Evolutionary conservation across 768 basidiomycete genomes (phyloP), one percentile per base, ranked within the genome.

Genomic region (Sutorius australiensis): DNA sequence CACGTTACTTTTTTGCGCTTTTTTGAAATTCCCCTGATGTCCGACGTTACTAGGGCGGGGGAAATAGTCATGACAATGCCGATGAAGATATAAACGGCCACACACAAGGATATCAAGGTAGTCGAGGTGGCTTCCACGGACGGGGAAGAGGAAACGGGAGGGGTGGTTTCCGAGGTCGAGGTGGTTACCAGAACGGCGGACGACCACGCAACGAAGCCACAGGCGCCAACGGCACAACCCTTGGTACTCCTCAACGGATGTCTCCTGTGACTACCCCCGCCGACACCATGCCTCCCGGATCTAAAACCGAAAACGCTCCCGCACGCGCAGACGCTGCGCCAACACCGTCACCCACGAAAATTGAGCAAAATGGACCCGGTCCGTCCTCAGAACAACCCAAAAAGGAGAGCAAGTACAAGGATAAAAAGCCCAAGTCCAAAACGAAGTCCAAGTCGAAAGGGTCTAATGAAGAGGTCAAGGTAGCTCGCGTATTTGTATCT

Each of bases 161-260:
- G n/a, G 71, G 73, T 14, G 62, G 65, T 17, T 60, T 58, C 36
- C 58, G 53, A 43, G 60, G 60, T 19, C 56, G 60, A 46, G 65
- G 67, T 10, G 62, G 62, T 19, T 39, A 55, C 30, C 71, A 73
- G 61, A 62, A 42, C 3, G 43, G 71, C 33, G 57, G 68, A 43
- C 60, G 16, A 46, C 58, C 57, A 6, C 54, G 64, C 50, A 48
- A 54, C 16, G 30, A 55, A 50, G 61, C 67, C 2, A 84, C 84
- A 41, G 89, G 89, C 56, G 80, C 86, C 61, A 92, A 92, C 60
- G 78, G 68, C 62, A 86, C 80, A 31, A 89, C 87, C 37, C 72
- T 92, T 50, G 89, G 89, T 50, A 77, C 82, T 14, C 81, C 85
- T 8, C 60, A 54, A 34, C 77, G 78, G 62, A 79, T 79, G 76